Base-by-base conservation (phyloP, 176 grass and related monocot genomes). In the Stipa capillata region DNA sequence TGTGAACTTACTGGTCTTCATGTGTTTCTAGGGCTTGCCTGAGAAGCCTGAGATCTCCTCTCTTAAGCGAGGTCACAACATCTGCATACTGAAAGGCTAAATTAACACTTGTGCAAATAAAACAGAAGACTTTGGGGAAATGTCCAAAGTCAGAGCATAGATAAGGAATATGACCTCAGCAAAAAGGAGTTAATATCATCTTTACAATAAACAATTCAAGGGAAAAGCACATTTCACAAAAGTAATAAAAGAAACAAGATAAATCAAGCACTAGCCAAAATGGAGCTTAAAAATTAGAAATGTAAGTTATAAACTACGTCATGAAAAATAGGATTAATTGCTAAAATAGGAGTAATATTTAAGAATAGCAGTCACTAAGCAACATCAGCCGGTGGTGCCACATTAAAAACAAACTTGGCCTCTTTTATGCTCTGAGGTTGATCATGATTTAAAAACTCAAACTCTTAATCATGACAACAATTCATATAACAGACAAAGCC, bases 1-100 rank as follows among this genome's bases (percentile, higher is more conserved):
- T 61, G 11, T 76, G 39, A 83, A 79, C 79, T 79, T 84, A 99
- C 97, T 84, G 90, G 82, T 91, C 87, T 89, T 99, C 97, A 68
- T 96, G 84, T 36, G 82, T 89, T 79, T 74, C 86, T 39, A 99
- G 84, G 60, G 97, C 92, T 71, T 85, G 85, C 62, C 93, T 91
- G 6, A 96, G 86, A 45, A 99, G 83, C 85, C 90, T 95, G 16
- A 99, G 84, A 89, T 99, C 97, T 61, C 97, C 92, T 54, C 75
- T 95, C 78, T 85, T 93, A 23, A 99, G 71, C 56, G 92, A 85
- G 51, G 84, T 89, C 70, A 96, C 83, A 79, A 96, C 80, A 76
- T 91, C 92, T 87, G 79, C 82, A 79, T 99, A 99, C 96, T 99
- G 86, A 78, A 87, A 87, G 23, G 72, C 82, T 61, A 89, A 77